Evolutionary conservation across 768 basidiomycete species (phyloP).

Genomic region (Russula abietina): DNA sequence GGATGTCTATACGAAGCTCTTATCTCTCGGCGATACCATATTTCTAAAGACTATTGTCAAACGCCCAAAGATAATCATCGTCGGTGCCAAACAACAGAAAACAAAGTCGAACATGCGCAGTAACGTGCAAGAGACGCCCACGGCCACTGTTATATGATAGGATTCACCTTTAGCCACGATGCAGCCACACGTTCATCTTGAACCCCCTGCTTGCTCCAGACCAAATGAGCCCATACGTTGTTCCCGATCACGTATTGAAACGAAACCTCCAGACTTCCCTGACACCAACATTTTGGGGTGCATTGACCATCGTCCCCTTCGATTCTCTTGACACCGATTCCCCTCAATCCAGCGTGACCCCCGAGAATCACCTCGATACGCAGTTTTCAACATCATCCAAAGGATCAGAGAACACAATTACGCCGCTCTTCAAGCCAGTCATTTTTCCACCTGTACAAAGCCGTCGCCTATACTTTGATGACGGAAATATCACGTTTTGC

Average conservation of each 20-base stretch:
- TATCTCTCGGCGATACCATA: too few relatives aligned
- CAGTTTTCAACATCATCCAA: not conserved
- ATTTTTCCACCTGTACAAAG: not conserved
- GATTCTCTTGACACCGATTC: not conserved
- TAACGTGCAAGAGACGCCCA: not conserved
- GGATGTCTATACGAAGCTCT: too few relatives aligned
- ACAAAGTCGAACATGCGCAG: not conserved
- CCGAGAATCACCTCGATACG: not conserved
- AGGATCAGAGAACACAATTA: not conserved
- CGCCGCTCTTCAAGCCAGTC: not conserved
- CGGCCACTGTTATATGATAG: not conserved
- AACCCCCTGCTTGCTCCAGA: not conserved
- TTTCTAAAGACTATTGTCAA: too few relatives aligned
- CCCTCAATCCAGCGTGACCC: not conserved
- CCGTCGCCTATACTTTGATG: constrained; percentile 18
- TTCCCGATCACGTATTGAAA: not conserved
- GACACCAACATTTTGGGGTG: not conserved
- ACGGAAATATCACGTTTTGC: constrained; percentile 14
- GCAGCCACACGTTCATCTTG: not conserved
- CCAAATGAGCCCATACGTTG: constrained; percentile 3
- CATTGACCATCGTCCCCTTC: constrained; percentile 3
- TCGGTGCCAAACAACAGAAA: not conserved
- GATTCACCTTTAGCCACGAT: not conserved
- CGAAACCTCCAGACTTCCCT: not conserved
- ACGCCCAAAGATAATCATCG: too few relatives aligned